phyloP scores from a whole-genome alignment of 1,139 yeast genomes.

The Torulaspora pretoriensis region DNA sequence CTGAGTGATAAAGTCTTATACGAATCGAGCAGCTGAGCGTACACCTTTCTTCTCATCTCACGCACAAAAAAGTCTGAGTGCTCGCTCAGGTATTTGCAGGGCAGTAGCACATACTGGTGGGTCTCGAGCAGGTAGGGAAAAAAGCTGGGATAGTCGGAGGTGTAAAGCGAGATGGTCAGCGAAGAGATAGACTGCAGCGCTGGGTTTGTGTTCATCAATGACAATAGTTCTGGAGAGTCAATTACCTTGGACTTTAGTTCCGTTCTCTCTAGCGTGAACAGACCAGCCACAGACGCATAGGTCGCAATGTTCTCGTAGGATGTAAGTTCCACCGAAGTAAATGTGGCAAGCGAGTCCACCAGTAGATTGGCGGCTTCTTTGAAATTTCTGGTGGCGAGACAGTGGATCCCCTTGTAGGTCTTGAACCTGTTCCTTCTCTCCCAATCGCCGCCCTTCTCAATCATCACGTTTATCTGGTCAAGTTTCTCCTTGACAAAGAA shows the following conservation, averaged over 20 bases:
- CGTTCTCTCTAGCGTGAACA: conserved; percentile 74
- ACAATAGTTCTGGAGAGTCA: conserved; percentile 90
- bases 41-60: conserved; percentile 93
- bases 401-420: conserved; percentile 82
- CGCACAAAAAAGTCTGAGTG: conserved; percentile 84
- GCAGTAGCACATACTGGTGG: conserved; percentile 65
- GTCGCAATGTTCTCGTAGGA: conserved; percentile 87
- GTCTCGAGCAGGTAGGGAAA: conserved; percentile 77
- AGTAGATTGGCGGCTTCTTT: conserved; percentile 76
- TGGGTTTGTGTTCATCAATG: conserved; percentile 69
- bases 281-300: conserved; percentile 83
- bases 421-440: conserved; percentile 94
- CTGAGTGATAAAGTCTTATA: conserved; percentile 84
- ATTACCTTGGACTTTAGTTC: conserved; percentile 79
- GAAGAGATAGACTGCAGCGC: conserved; percentile 77
- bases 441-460: conserved; percentile 99
- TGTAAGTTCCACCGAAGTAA: conserved; percentile 90
- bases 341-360: conserved; percentile 89
- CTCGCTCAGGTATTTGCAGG: conserved; percentile 69
- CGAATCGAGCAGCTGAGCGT: conserved; percentile 88
- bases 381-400: conserved; percentile 81
- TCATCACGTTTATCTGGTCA: conserved; percentile 66
- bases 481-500: conserved; percentile 65
- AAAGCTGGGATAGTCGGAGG: conserved; percentile 79
- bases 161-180: conserved; percentile 81